Conservation (phyloP, 768 basidiomycete species). For the Leccinellum luteum region DNA sequence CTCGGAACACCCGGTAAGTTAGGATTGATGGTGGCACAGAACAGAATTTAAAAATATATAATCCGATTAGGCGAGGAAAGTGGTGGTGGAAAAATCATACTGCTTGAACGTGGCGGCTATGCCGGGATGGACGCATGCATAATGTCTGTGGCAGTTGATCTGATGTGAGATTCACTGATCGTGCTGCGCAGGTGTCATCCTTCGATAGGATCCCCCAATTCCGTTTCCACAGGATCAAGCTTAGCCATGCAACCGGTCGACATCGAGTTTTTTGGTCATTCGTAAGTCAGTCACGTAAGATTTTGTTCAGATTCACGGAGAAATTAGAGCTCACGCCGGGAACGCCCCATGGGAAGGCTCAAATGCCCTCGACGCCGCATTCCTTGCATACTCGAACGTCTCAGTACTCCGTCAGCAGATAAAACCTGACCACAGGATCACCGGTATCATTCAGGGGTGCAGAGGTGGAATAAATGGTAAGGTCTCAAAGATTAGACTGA, state of each 20-base stretch:
- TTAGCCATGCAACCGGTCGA: conserved; percentile 63
- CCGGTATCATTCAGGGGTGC: conserved; percentile 71
- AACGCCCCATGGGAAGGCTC: conserved; percentile 81
- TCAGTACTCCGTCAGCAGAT: conserved; percentile 86
- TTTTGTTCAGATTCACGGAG: conserved; percentile 3
- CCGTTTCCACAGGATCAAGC: conserved; percentile 50
- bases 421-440: conserved; percentile 74
- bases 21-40: background rate
- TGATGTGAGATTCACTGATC: conserved; percentile 15
- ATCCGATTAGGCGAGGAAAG: conserved; percentile 64
- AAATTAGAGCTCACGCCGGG: conserved; percentile 70
- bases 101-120: conserved; percentile 77
- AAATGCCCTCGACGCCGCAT: conserved; percentile 87
- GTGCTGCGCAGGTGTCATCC: conserved; percentile 66
- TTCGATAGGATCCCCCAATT: conserved; percentile 49
- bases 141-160: conserved; percentile 45
- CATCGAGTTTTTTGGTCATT: conserved; percentile 72
- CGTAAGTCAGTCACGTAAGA: conserved; percentile 41
- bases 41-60: conserved; percentile 1
- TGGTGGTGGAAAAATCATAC: conserved; percentile 72
- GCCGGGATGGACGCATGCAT: conserved; percentile 77
- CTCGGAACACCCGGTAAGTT: conserved; percentile 71
- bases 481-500: conserved; percentile 13
- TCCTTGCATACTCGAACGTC: conserved; percentile 76
- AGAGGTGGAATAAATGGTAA: conserved; percentile 70